These are phyloP conservation scores for Colletotrichum gloeosporioides DNA, from an alignment of 2,329 filamentous ascomycete species.

Conservation along the genomic window DNA sequence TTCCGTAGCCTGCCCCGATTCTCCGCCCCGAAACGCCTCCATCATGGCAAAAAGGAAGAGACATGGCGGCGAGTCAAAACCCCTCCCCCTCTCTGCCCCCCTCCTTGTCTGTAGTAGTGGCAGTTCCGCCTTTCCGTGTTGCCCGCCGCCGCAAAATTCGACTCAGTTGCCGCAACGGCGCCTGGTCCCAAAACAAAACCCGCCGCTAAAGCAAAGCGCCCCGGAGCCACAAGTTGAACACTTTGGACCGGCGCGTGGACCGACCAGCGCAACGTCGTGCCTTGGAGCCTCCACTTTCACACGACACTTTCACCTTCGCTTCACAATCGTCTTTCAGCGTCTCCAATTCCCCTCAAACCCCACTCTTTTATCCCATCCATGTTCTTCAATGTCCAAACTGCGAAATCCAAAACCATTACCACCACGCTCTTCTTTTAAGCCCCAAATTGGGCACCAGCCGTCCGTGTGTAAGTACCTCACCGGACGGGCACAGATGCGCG, in stretches of 20 bases:
- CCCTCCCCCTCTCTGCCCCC: not conserved
- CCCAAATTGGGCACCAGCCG: not conserved
- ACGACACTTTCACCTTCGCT: not conserved
- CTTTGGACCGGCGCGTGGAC: not conserved
- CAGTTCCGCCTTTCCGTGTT: not conserved
- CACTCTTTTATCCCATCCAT: not conserved
- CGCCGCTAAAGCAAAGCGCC: not conserved
- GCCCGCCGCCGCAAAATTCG: not conserved
- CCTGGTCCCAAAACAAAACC: not conserved
- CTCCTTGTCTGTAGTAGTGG: not conserved
- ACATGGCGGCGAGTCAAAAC: slow-evolving; percentile 2
- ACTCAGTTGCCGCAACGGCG: slow-evolving; percentile 15
- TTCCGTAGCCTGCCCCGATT: not conserved
- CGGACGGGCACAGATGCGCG: not conserved
- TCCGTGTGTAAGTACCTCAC: not conserved
- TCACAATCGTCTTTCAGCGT: not conserved
- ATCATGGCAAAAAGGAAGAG: not conserved
- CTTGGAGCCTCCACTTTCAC: slow-evolving; percentile 5
- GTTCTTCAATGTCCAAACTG: not conserved
- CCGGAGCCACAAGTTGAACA: not conserved
- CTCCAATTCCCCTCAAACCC: not conserved
- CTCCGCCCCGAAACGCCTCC: slow-evolving; percentile 11
- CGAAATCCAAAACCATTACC: not conserved
- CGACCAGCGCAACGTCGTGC: slow-evolving; percentile 1
- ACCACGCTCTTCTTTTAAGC: not conserved